Percentiles rank a stretch among this genome's conserved stretches.
Evolutionary conservation across 2,329 filamentous ascomycete species (phyloP).

Genomic region (Polychaeton citri): DNA sequence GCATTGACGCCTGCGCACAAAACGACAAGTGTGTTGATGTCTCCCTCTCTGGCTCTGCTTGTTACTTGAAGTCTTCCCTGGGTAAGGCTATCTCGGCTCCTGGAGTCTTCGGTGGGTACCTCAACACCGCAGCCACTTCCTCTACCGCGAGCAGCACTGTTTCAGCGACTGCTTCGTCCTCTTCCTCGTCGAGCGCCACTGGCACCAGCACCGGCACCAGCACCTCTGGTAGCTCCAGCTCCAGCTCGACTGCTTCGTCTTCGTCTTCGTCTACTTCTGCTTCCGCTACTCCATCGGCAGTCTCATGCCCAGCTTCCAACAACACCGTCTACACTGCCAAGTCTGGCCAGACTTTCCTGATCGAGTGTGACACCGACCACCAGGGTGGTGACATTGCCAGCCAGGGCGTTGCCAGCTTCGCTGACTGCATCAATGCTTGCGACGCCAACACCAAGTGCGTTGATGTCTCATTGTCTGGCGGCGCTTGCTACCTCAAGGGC

Average conservation of each 20-base stretch:
- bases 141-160: constrained; percentile 3
- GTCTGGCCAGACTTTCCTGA: constrained; percentile 10
- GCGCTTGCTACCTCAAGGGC: constrained; percentile 21
- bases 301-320: constrained; percentile 10
- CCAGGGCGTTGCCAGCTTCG: constrained; percentile 11
- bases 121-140: constrained; percentile 4
- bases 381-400: constrained; percentile 15
- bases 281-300: constrained; percentile 4
- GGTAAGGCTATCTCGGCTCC: constrained; percentile 4
- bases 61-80: constrained; percentile 17
- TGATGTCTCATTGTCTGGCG: constrained; percentile 18
- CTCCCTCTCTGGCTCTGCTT: constrained; percentile 13
- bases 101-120: constrained; percentile 7
- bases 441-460: constrained; percentile 17
- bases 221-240: too few species aligned
- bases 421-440: constrained; percentile 18
- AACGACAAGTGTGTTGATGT: constrained; percentile 13
- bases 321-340: constrained; percentile 7
- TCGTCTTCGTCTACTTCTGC: constrained; percentile 3
- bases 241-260: constrained; percentile 1
- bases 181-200: neutral
- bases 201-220: constrained; percentile 2
- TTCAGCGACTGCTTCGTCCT: constrained; percentile 2
- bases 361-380: constrained; percentile 21
- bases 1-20: constrained; percentile 13